Evolutionary conservation across 768 basidiomycete species (phyloP), one percentile per base, ranked within the genome.

Genomic region (Pisolithus microcarpus): DNA sequence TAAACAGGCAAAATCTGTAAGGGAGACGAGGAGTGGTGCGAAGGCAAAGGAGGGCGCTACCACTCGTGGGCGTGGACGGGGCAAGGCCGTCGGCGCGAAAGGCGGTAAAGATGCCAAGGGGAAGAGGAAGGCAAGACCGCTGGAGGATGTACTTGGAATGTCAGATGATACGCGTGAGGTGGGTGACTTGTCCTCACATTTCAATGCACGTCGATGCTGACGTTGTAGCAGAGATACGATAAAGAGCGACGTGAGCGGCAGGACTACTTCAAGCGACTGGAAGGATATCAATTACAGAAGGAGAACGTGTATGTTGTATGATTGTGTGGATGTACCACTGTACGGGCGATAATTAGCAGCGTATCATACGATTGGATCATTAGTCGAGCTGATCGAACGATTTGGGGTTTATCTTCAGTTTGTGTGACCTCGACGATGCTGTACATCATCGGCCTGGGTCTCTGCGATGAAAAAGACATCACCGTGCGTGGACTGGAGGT

Each of bases 391-490:
- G 24, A 43, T 43, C 23, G 15, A 28, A 24, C 16, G 26, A 30
- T n/a, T 26, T 44, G 18, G 23, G 16, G 18, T 40, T 23, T 18
- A 40, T 40, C 39, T 19, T 40, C 2, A 26, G 26, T 18, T 3
- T 19, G 11, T 39, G 38, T 39, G 38, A 19, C 38, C 2, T 21
- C 42, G 13, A 42, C 19, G 21, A 98, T 98, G 96, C 86, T 98
- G 69, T 97, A 90, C 69, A 79, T 98, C 51, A 82, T 99, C 51
- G 95, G 95, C 2, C 75, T 99, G 0, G 95, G 96, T 1, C 80
- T 99, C 31, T 87, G 82, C 55, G 94, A 97, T 68, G 95, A 97
- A 70, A 90, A 86, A 60, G 96, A 99, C 65, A 88, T 98, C 58
- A 94, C 93, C 3, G 68, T 98, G 19, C 80, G 91, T 15, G 96